Percentiles rank a stretch among this genome's conserved stretches.
These are phyloP conservation scores for Phoma sp. DNA, from an alignment of 2,329 filamentous ascomycete species.

Conservation along the genomic window DNA sequence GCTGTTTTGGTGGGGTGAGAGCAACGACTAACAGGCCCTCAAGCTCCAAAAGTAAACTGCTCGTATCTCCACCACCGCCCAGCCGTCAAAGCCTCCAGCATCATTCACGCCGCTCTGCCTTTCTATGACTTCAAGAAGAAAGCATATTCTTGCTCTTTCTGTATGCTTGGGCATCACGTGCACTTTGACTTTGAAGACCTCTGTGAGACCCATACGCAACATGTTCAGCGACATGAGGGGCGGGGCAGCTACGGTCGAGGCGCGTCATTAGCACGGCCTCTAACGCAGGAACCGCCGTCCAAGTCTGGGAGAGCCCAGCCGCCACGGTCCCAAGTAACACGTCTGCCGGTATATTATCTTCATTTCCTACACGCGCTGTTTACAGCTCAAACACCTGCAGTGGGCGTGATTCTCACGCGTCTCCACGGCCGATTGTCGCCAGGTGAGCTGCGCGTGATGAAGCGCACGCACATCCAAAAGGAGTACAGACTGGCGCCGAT, in stretches of 20 bases:
- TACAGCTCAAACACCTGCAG: not conserved
- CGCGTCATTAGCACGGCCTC: not conserved
- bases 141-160: too few relatives aligned
- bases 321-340: slow-evolving; percentile 10
- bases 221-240: not conserved
- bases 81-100: too few relatives aligned
- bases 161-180: too few relatives aligned
- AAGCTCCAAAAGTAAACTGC: too few relatives aligned
- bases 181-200: too few relatives aligned
- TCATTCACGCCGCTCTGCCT: too few relatives aligned
- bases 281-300: slow-evolving; percentile 12
- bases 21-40: not conserved
- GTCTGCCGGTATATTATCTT: slow-evolving; percentile 3
- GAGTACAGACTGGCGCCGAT: slow-evolving; percentile 6
- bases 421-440: not conserved
- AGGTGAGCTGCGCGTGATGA: slow-evolving; percentile 6
- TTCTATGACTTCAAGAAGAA: too few relatives aligned
- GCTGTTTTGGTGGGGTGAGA: slow-evolving; percentile 2
- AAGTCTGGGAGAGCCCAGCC: not conserved
- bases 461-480: slow-evolving; percentile 4
- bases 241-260: slow-evolving; percentile 6
- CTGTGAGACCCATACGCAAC: too few relatives aligned
- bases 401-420: slow-evolving; percentile 4
- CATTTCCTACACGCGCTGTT: slow-evolving; percentile 13
- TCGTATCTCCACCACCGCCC: too few relatives aligned